Percentiles rank a stretch among this genome's conserved stretches.
Evolutionary conservation across 225 moss, liverwort and hornwort species (phyloP).

Genomic region (Lunularia cruciata): DNA sequence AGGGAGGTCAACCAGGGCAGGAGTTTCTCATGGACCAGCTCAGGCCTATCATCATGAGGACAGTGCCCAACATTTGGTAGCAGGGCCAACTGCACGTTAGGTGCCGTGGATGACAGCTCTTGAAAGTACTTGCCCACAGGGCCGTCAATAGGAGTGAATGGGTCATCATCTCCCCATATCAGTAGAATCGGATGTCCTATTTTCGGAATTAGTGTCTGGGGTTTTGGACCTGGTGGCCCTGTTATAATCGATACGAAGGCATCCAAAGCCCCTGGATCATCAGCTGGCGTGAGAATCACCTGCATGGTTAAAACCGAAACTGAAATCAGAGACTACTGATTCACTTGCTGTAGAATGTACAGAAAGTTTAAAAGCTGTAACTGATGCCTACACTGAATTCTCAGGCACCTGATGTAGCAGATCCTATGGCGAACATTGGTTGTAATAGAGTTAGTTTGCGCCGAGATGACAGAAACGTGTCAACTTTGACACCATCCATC

Average conservation of each 20-base stretch:
- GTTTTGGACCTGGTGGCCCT: constrained; percentile 92
- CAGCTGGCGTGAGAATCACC: constrained; percentile 78
- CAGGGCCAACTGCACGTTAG: constrained; percentile 54
- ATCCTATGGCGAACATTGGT: no score
- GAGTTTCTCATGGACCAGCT: constrained; percentile 74
- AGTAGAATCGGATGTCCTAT: constrained; percentile 68
- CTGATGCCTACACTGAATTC: no score
- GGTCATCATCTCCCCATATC: constrained; percentile 89
- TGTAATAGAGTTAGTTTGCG: no score
- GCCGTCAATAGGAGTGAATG: constrained; percentile 88
- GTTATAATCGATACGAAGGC: constrained; percentile 92
- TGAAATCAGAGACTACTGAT: neutral
- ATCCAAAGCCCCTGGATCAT: constrained; percentile 74
- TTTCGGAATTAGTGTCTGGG: constrained; percentile 57
- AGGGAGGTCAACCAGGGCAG: constrained; percentile 68
- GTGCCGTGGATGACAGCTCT: constrained; percentile 40
- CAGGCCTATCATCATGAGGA: constrained; percentile 82
- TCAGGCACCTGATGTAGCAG: no score
- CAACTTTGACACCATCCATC: no score
- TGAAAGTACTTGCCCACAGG: constrained; percentile 80
- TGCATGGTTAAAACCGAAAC: no score
- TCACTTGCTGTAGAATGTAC: no score
- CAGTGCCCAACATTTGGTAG: constrained; percentile 74
- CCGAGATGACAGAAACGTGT: no score
- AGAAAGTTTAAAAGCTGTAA: no score